Percentiles rank a stretch among this genome's conserved stretches.
Conservation (phyloP, 495 filamentous ascomycete species). For the Haplographium delicatum region DNA sequence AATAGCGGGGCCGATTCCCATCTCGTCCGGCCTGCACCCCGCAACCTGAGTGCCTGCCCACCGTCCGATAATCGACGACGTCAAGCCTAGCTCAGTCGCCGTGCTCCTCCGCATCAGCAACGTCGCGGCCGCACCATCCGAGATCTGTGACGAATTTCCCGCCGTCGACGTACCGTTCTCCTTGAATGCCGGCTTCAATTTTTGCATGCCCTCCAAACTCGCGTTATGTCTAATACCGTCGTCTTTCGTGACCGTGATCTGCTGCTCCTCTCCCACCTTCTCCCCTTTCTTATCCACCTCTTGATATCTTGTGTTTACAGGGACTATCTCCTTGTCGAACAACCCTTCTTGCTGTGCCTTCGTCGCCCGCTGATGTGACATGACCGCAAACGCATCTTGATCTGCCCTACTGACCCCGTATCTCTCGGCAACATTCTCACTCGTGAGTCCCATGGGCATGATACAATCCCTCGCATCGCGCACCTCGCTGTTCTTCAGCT, state of each 20-base stretch:
- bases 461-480: constrained; percentile 78
- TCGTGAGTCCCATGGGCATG: constrained; percentile 92
- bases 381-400: constrained; percentile 78
- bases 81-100: constrained; percentile 68
- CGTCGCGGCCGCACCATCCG: constrained; percentile 79
- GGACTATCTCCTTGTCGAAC: constrained; percentile 76
- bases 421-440: constrained; percentile 79
- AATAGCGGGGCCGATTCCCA: constrained; percentile 84
- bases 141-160: constrained; percentile 82
- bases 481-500: constrained; percentile 54
- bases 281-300: constrained; percentile 57
- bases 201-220: constrained; percentile 62
- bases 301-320: constrained; percentile 61
- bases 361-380: constrained; percentile 65
- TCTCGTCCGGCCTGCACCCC: constrained; percentile 83
- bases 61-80: constrained; percentile 64
- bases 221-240: constrained; percentile 73
- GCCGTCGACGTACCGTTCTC: constrained; percentile 69
- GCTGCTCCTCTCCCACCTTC: constrained; percentile 42
- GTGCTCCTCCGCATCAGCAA: constrained; percentile 80
- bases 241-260: constrained; percentile 60
- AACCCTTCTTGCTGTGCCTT: constrained; percentile 60
- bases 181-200: constrained; percentile 82
- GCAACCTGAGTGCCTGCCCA: constrained; percentile 70
- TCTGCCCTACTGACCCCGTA: constrained; percentile 69